Percentiles rank a stretch among this genome's conserved stretches.
Conservation (phyloP, 2,329 filamentous ascomycete species). For the Aspergillus luchuensis region DNA sequence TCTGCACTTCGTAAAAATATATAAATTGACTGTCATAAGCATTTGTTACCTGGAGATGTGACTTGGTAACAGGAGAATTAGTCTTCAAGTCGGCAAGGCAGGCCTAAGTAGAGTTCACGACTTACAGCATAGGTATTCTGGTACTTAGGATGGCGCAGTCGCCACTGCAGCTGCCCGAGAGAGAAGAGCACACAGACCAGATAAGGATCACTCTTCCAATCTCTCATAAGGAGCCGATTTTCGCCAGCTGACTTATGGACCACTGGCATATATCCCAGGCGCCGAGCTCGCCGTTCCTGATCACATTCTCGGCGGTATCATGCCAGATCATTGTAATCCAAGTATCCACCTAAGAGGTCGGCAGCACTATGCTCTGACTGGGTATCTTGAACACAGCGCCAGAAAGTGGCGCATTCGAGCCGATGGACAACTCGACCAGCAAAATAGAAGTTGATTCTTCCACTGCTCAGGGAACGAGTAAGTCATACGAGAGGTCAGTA, state of each 20-base stretch:
- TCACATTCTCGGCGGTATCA: conserved; percentile 3
- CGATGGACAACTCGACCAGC: conserved; percentile 12
- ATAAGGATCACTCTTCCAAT: conserved; percentile 21
- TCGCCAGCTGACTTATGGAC: too few species aligned
- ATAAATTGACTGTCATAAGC: conserved; percentile 12
- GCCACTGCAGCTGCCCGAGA: conserved; percentile 20
- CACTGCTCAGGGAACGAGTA: not conserved
- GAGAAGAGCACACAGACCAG: conserved; percentile 19
- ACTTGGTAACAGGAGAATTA: conserved; percentile 2
- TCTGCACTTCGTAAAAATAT: conserved; percentile 12
- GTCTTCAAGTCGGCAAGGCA: not conserved
- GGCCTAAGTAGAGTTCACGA: not conserved
- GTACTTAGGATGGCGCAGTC: not conserved
- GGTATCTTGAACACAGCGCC: not conserved
- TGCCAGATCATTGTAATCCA: conserved; percentile 14
- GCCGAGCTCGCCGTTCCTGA: too few species aligned
- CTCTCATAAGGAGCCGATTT: not conserved
- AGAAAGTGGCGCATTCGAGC: conserved; percentile 12
- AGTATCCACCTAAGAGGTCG: conserved; percentile 9
- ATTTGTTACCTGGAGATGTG: conserved; percentile 18
- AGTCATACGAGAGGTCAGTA: not conserved
- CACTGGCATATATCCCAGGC: too few species aligned
- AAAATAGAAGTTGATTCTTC: conserved; percentile 16
- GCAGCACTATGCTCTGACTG: not conserved
- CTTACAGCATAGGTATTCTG: conserved; percentile 12